Percentiles rank a stretch among this genome's conserved stretches.
These are phyloP conservation scores for Ensete ventricosum DNA, from an alignment of 176 grass and related monocot genomes.

Conservation along the genomic window DNA sequence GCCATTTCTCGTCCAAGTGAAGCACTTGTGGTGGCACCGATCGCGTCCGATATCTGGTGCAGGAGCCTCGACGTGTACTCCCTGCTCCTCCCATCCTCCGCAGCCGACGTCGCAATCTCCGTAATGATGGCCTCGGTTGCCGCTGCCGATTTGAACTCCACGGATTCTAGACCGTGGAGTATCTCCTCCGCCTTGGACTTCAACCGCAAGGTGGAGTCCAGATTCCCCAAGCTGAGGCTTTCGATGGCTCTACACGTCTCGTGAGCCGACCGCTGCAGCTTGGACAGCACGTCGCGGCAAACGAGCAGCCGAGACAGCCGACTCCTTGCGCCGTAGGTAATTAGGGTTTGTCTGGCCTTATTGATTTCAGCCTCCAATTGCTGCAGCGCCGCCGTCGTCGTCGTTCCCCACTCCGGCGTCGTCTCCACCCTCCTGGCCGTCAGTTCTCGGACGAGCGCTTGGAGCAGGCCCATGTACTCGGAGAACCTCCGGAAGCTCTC, in stretches of 20 bases:
- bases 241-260: not conserved
- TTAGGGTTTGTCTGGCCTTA: not conserved
- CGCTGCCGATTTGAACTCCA: not conserved
- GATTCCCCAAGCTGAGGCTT: not conserved
- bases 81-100: not conserved
- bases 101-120: not conserved
- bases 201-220: not conserved
- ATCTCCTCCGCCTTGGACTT: not conserved
- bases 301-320: not conserved
- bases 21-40: not conserved
- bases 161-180: not conserved
- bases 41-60: not conserved
- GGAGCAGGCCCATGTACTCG: not conserved
- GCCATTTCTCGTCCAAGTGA: not conserved
- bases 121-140: not conserved
- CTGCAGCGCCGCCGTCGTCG: not conserved
- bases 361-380: not conserved
- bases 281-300: not conserved
- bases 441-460: not conserved
- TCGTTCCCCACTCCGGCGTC: not conserved
- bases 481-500: not conserved
- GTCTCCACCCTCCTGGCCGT: not conserved
- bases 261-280: not conserved
- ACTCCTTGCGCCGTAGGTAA: not conserved
- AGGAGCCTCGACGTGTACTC: not conserved